Conservation (phyloP, 2,329 filamentous ascomycete species). For the Alternaria sp. region DNA sequence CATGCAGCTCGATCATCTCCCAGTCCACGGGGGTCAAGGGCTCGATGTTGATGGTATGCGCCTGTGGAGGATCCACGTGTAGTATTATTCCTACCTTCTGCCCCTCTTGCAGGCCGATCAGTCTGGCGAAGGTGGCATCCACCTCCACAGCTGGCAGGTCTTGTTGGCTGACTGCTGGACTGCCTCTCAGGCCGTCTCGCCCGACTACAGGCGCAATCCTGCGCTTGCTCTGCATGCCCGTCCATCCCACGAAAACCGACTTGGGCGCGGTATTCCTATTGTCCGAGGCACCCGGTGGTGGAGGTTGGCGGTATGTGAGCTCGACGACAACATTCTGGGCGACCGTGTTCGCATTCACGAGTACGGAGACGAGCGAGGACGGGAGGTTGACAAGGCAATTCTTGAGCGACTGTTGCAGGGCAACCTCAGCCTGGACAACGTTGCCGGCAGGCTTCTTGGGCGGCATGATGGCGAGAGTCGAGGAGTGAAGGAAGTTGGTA, state of each 20-base stretch:
- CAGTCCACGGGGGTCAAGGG: slow-evolving; percentile 94
- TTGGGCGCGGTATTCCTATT: slow-evolving; percentile 56
- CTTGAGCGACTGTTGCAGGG: slow-evolving; percentile 81
- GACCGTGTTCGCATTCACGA: slow-evolving; percentile 90
- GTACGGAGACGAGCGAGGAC: slow-evolving; percentile 79
- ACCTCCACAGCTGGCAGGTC: slow-evolving; percentile 83
- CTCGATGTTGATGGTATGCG: slow-evolving; percentile 96
- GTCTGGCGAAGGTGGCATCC: slow-evolving; percentile 82
- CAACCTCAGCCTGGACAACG: slow-evolving; percentile 80
- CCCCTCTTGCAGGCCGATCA: slow-evolving; percentile 80
- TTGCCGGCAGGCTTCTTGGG: slow-evolving; percentile 56
- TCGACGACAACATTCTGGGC: slow-evolving; percentile 97
- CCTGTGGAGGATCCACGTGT: slow-evolving; percentile 88
- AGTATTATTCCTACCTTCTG: slow-evolving; percentile 76
- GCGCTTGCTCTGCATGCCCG: slow-evolving; percentile 94
- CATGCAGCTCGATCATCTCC: slow-evolving; percentile 98
- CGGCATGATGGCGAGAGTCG: slow-evolving; percentile 38
- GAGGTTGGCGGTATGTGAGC: slow-evolving; percentile 75
- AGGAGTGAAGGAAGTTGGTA: slow-evolving; percentile 9
- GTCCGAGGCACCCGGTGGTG: slow-evolving; percentile 55
- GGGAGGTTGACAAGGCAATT: slow-evolving; percentile 96
- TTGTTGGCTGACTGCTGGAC: slow-evolving; percentile 71
- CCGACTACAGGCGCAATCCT: slow-evolving; percentile 76
- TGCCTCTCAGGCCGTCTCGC: slow-evolving; percentile 74
- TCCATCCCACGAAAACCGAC: slow-evolving; percentile 93